Evolutionary conservation across 2,329 filamentous ascomycete genomes (phyloP), one percentile per base, ranked within the genome.

Genomic region (Paradendryphiella salina): DNA sequence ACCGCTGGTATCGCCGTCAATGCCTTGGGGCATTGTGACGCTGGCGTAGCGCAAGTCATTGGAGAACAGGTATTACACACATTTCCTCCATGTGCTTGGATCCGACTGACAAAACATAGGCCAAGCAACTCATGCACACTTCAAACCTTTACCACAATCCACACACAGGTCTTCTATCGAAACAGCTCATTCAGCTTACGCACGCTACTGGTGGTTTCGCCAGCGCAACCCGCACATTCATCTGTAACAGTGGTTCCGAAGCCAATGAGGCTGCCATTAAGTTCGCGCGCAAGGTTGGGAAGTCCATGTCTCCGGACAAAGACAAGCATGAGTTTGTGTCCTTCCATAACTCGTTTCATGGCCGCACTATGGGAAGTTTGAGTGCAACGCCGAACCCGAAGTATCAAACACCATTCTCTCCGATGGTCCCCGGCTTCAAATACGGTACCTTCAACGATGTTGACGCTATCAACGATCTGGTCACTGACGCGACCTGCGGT

Each of bases 251-350:
- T 3, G 94, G 94, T 52, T 90, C 89, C 53, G 94, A 99, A 77
- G 94, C 94, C 70, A 99, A 99, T 74, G 94, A 99, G 77, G 94
- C 93, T 1, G 94, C 93, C 29, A 88, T 99, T 73, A 99, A 99
- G 75, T 97, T 99, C 67, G 89, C 93, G 15, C 85, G 94, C 64
- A 99, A 99, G 76, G 86, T 88, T 17, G 92, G 91, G 64, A 93
- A 93, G 73, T 78, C 84, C 8, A 65, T 86, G 21, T 87, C 91
- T 57, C 84, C 88, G 0, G 84, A 84, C 0, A 87, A 88, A 39
- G 58, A 62, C 40, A 96, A 97, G 77, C 75, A 84, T 63, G 91
- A 96, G 67, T 77, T 99, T 39, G 89, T 97, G 43, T 96, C 90
- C 13, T 99, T 97, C 79, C 78, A 89, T 64, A 87, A 88, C 64